phyloP scores from a whole-genome alignment of 208 protist species.

The Angomonas desouzai region DNA sequence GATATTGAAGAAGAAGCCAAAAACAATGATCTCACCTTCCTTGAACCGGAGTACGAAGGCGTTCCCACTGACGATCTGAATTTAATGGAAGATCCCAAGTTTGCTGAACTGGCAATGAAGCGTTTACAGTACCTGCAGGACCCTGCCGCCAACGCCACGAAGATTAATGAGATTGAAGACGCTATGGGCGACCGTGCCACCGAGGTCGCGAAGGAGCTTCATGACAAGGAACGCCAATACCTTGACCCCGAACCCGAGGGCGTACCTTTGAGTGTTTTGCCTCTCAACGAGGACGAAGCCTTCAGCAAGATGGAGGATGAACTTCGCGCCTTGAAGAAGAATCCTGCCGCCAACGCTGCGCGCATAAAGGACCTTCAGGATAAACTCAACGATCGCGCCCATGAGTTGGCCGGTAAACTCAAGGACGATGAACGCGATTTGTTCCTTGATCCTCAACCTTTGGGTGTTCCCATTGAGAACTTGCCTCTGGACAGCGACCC shows the following conservation, averaged over 20 bases:
- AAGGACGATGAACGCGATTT: constrained; percentile 67
- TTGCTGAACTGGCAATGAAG: constrained; percentile 38
- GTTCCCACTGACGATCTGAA: constrained; percentile 57
- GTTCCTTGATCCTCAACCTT: constrained; percentile 48
- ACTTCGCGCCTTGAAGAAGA: constrained; percentile 44
- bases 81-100: constrained; percentile 43
- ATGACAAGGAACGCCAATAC: constrained; percentile 40
- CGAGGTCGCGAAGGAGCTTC: constrained; percentile 50
- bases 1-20: constrained; percentile 29
- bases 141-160: constrained; percentile 46
- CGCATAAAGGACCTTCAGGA: constrained; percentile 50
- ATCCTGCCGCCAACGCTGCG: constrained; percentile 27
- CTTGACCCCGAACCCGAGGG: constrained; percentile 38
- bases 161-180: constrained; percentile 66
- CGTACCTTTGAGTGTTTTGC: not conserved
- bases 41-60: constrained; percentile 66
- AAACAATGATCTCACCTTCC: constrained; percentile 42
- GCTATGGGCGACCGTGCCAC: constrained; percentile 55
- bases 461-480: constrained; percentile 36
- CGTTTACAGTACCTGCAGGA: constrained; percentile 25
- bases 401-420: constrained; percentile 58
- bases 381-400: constrained; percentile 46
- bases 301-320: constrained; percentile 23
- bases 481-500: constrained; percentile 57
- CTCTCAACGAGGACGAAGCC: constrained; percentile 2